Evolutionary conservation across 768 basidiomycete species (phyloP).

Genomic region (Imleria badia): DNA sequence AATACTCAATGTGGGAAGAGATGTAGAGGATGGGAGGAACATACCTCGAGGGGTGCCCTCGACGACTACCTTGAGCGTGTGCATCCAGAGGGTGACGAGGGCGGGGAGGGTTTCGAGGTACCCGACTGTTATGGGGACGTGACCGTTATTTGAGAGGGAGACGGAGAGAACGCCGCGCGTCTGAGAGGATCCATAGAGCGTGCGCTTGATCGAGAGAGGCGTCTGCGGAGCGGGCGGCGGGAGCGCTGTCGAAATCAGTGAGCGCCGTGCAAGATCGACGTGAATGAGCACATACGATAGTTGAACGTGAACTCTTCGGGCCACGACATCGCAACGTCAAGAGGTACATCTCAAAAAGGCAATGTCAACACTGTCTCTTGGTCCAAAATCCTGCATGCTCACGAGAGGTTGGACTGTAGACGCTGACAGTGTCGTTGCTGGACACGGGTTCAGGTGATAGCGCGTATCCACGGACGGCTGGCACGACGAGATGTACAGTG

Average conservation of each 20-base stretch:
- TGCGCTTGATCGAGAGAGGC: constrained; percentile 62
- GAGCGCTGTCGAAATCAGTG: constrained; percentile 31
- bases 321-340: constrained; percentile 61
- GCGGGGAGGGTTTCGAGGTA: constrained; percentile 95
- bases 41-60: constrained; percentile 48
- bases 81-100: constrained; percentile 85
- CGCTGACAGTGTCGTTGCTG: constrained; percentile 35
- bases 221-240: constrained; percentile 41
- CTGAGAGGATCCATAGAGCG: constrained; percentile 72
- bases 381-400: constrained; percentile 1
- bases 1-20: background rate
- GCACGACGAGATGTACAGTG: constrained; percentile 48
- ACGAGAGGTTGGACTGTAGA: constrained; percentile 55
- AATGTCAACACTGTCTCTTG: background rate
- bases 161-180: constrained; percentile 72
- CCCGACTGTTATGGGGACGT: constrained; percentile 43
- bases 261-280: background rate
- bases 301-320: constrained; percentile 48
- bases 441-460: constrained; percentile 53
- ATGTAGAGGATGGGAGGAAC: constrained; percentile 10
- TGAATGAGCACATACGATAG: constrained; percentile 47
- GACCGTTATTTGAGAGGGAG: constrained; percentile 55
- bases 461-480: constrained; percentile 40
- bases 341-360: constrained; percentile 30
- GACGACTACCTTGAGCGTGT: constrained; percentile 61